Evolutionary conservation across 2,329 filamentous ascomycete species (phyloP), one percentile per base, ranked within the genome.

Genomic region (Aureobasidium melanogenum): DNA sequence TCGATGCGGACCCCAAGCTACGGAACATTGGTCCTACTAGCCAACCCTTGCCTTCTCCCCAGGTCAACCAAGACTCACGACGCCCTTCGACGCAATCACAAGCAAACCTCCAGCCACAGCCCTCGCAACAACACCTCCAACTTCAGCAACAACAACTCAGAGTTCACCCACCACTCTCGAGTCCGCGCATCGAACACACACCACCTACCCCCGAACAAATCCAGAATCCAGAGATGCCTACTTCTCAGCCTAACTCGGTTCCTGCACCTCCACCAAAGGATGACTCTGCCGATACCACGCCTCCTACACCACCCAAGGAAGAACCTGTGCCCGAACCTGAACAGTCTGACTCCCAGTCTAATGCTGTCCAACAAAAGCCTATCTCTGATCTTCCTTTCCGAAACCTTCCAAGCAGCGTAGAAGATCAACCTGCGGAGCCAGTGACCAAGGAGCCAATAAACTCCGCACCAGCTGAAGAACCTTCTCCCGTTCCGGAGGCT

Each of bases 1-100:
- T 99, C 34, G 92, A 97, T 71, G 94, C 93, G 2, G 87, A 89
- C 71, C 84, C 84, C 19, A 83, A 84, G 68, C 73, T 84, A 66
- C 76, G 85, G 60, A 80, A 82, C 61, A 73, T 81, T 34, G 78
- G 78, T 5, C 74, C 76, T 5, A 57, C 52, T 14, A 66, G 66
- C 34, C 66, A 67, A 38, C 67, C 72, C 5, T 30, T 57, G 38
- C 64, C 54, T 7, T 41, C 60, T 9, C 50, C 51, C 3, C 63
- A 66, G 26, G 64, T 47, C 30, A 30, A 57, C 4, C 30, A 17
- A 8, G 54, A 57, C 19, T 22, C 39, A 7, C 44, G 32, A 39
- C 43, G 56, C 19, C 47, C 28, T 28, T 60, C 57, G 36, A 48
- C 57, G 9, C 57, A 60, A 36, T 36, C 44, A 19, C 55, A 59